phyloP scores from a whole-genome alignment of 805 yeast genomes.

The Pichia membranifaciens region DNA sequence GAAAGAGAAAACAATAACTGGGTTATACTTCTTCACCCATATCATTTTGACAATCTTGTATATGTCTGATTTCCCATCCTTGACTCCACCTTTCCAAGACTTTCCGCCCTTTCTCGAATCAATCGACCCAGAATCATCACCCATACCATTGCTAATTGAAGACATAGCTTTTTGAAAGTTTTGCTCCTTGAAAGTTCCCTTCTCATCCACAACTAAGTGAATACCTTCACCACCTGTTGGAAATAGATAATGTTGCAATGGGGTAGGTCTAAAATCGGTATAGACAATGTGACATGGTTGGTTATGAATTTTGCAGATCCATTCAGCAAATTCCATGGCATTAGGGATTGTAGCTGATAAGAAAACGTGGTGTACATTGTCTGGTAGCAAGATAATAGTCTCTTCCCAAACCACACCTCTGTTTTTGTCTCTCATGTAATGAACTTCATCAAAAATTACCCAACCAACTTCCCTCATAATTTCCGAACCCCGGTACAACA shows the following conservation, averaged over 20 bases:
- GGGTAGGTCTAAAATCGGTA: slow-evolving; percentile 98
- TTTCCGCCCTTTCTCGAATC: slow-evolving; percentile 56
- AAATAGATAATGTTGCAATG: slow-evolving; percentile 92
- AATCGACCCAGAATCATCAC: slow-evolving; percentile 71
- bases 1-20: slow-evolving; percentile 97
- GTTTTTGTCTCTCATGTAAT: slow-evolving; percentile 92
- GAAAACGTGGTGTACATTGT: slow-evolving; percentile 85
- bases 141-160: slow-evolving; percentile 71
- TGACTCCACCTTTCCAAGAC: slow-evolving; percentile 80
- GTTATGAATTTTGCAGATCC: slow-evolving; percentile 91
- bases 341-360: slow-evolving; percentile 96
- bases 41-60: slow-evolving; percentile 97
- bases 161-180: slow-evolving; percentile 99
- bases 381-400: slow-evolving; percentile 95
- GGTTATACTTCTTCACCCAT: slow-evolving; percentile 93
- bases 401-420: slow-evolving; percentile 99
- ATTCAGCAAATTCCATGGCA: slow-evolving; percentile 97
- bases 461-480: slow-evolving; percentile 94
- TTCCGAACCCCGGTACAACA: slow-evolving; percentile 96
- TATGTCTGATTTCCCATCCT: slow-evolving; percentile 65
- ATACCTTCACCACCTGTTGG: slow-evolving; percentile 99
- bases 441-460: slow-evolving; percentile 97
- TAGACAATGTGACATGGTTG: slow-evolving; percentile 99
- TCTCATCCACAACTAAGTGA: slow-evolving; percentile 95
- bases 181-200: slow-evolving; percentile 92